These are phyloP conservation scores for Prunus armeniaca DNA, from an alignment of 306 rosid genomes.

Conservation along the genomic window DNA sequence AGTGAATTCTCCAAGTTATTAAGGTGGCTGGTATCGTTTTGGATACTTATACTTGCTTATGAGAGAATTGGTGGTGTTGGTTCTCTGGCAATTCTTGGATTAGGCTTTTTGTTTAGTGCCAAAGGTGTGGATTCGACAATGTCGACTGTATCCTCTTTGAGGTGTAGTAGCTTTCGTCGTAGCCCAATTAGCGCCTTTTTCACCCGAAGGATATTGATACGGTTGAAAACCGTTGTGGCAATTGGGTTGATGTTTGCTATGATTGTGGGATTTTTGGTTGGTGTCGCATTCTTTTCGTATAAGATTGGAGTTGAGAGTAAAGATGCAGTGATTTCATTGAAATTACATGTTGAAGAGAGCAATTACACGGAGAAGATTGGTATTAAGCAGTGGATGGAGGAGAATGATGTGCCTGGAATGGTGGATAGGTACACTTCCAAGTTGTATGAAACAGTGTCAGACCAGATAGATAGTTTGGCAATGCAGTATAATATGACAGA, in stretches of 20 bases:
- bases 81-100: conserved; percentile 49
- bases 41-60: conserved; percentile 64
- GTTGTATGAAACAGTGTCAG: conserved; percentile 72
- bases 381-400: conserved; percentile 89
- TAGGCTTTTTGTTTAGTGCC: conserved; percentile 69
- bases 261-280: conserved; percentile 76
- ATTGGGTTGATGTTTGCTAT: conserved; percentile 71
- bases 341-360: conserved; percentile 69
- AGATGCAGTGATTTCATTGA: conserved; percentile 83
- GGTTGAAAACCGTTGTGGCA: conserved; percentile 70
- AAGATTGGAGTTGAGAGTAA: conserved; percentile 94
- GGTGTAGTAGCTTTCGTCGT: conserved; percentile 69
- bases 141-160: conserved; percentile 63
- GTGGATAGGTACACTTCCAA: conserved; percentile 74
- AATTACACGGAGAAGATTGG: conserved; percentile 89
- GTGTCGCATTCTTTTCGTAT: conserved; percentile 73
- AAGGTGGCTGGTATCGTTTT: conserved; percentile 73
- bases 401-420: conserved; percentile 85
- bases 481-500: conserved; percentile 86
- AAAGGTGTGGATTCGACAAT: conserved; percentile 70
- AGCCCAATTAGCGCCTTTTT: conserved; percentile 63
- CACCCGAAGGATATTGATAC: conserved; percentile 61
- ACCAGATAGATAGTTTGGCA: conserved; percentile 85
- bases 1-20: conserved; percentile 70
- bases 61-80: conserved; percentile 70